phyloP scores from a whole-genome alignment of 306 rosid species.

The Mucuna pruriens region DNA sequence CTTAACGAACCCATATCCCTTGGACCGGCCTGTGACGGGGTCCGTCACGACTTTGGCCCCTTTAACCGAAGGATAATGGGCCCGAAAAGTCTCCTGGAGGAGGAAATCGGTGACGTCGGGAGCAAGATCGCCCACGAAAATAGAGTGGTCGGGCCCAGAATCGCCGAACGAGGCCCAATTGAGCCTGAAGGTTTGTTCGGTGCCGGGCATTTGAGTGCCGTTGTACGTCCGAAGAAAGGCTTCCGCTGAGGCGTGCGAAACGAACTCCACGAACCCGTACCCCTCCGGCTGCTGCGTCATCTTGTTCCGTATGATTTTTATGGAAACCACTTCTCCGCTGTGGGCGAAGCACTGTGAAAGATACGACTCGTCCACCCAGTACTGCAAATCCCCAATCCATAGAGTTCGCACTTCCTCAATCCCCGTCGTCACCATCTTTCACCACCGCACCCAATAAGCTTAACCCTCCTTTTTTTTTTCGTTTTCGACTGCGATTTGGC shows the following conservation, averaged over 20 bases:
- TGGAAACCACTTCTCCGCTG: conserved; percentile 86
- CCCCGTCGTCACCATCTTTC: conserved; percentile 17
- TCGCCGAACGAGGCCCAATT: conserved; percentile 97
- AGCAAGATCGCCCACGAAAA: conserved; percentile 90
- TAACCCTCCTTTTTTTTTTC: no score
- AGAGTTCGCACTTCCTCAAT: conserved; percentile 78
- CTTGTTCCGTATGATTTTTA: conserved; percentile 88
- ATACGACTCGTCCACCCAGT: conserved; percentile 87
- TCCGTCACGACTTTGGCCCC: conserved; percentile 95
- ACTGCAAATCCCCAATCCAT: conserved; percentile 94
- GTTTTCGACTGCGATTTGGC: not conserved
- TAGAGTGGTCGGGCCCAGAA: conserved; percentile 87
- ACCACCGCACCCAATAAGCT: not conserved
- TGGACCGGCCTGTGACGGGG: conserved; percentile 83
- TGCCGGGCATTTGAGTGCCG: conserved; percentile 89
- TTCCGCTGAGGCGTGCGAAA: conserved; percentile 86
- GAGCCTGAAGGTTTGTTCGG: conserved; percentile 77
- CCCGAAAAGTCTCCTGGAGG: conserved; percentile 81
- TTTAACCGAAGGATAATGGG: conserved; percentile 77
- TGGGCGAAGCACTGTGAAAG: conserved; percentile 79
- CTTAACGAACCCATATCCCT: conserved; percentile 92
- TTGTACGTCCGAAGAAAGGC: conserved; percentile 77
- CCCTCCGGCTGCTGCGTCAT: conserved; percentile 88
- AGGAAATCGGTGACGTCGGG: conserved; percentile 91
- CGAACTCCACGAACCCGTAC: conserved; percentile 88